Percentiles rank a stretch among this genome's conserved stretches.
Conservation (phyloP, 2,329 filamentous ascomycete species). For the Fusarium caatingaense region DNA sequence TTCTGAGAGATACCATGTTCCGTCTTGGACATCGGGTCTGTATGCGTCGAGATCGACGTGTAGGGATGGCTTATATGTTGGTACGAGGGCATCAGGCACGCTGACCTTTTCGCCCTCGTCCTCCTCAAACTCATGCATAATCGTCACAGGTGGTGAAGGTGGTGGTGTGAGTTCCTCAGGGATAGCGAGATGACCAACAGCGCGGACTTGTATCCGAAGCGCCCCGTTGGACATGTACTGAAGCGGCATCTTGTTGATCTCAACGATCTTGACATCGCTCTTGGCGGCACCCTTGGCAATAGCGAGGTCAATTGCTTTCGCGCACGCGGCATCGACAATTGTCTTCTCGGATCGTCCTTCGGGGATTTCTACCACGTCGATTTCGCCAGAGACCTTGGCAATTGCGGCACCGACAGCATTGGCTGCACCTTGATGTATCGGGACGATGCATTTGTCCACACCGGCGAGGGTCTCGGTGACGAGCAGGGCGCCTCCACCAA, state of each 20-base stretch:
- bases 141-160: slow-evolving; percentile 29
- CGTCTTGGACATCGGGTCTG: slow-evolving; percentile 47
- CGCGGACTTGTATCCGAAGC: slow-evolving; percentile 51
- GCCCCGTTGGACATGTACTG: slow-evolving; percentile 53
- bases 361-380: slow-evolving; percentile 64
- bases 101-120: slow-evolving; percentile 45
- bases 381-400: slow-evolving; percentile 63
- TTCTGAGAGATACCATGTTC: slow-evolving; percentile 53
- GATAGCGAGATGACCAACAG: slow-evolving; percentile 50
- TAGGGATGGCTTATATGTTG: slow-evolving; percentile 49
- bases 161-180: slow-evolving; percentile 44
- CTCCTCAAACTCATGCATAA: slow-evolving; percentile 30
- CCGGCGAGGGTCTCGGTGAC: slow-evolving; percentile 61
- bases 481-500: slow-evolving; percentile 68
- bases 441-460: slow-evolving; percentile 62
- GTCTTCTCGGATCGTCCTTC: slow-evolving; percentile 53
- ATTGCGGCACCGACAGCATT: slow-evolving; percentile 72
- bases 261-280: slow-evolving; percentile 56
- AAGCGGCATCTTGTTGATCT: slow-evolving; percentile 57
- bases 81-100: slow-evolving; percentile 46
- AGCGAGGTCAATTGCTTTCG: slow-evolving; percentile 49
- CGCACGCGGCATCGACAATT: slow-evolving; percentile 54
- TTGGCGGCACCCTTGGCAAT: slow-evolving; percentile 48
- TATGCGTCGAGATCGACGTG: slow-evolving; percentile 48
- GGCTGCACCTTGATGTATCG: slow-evolving; percentile 65